Conservation (phyloP, 2,329 filamentous ascomycete species). For the Botryotinia convoluta region DNA sequence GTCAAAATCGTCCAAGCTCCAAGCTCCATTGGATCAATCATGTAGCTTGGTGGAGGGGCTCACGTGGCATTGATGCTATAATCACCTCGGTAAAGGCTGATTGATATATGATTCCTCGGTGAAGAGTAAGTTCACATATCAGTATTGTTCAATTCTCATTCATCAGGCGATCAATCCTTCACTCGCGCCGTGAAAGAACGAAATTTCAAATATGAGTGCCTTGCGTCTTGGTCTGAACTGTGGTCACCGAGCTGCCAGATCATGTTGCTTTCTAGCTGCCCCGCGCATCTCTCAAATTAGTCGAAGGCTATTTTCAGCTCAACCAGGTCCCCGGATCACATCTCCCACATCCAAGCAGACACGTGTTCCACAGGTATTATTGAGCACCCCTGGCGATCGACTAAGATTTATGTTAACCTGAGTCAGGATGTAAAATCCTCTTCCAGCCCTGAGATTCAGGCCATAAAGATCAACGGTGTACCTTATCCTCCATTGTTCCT, state of each 20-base stretch:
- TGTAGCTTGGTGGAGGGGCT: neutral
- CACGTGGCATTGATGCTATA: neutral
- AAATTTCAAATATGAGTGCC: neutral
- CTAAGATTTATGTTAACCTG: neutral
- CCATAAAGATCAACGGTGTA: slow-evolving; percentile 1
- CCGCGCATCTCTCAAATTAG: neutral
- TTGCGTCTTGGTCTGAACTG: slow-evolving; percentile 5
- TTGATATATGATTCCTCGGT: neutral
- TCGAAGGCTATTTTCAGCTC: neutral
- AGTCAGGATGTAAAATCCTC: neutral
- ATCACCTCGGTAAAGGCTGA: neutral
- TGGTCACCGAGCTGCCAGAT: neutral
- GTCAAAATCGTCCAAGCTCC: neutral
- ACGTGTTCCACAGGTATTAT: neutral
- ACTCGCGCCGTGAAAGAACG: neutral
- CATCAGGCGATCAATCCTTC: neutral
- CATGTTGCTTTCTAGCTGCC: neutral
- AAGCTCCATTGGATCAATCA: neutral
- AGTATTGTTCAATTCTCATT: neutral
- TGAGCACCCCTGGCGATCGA: neutral
- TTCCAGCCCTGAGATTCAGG: neutral
- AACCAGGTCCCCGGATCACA: neutral
- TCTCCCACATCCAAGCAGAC: neutral
- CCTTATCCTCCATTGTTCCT: slow-evolving; percentile 39
- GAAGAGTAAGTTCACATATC: neutral